phyloP scores from a whole-genome alignment of 1,139 yeast species.

The Sugiyamaella sp. region DNA sequence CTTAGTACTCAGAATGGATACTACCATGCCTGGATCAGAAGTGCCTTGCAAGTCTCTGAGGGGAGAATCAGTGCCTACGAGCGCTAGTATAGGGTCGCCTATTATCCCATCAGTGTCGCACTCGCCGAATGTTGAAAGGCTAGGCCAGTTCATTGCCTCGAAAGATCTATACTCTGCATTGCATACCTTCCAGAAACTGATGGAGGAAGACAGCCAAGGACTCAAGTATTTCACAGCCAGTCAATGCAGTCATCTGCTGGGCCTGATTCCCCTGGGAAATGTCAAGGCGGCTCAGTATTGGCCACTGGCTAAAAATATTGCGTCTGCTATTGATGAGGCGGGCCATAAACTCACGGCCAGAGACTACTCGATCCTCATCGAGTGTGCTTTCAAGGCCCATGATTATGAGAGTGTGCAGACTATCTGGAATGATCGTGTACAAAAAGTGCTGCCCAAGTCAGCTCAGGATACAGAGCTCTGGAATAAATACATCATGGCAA shows the following conservation, averaged over 20 bases:
- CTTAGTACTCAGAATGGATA: not conserved
- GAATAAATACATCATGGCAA: slow-evolving; percentile 42
- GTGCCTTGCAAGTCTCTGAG: not conserved
- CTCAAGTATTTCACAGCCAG: slow-evolving; percentile 9
- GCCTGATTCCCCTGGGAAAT: slow-evolving; percentile 13
- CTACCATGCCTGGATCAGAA: not conserved
- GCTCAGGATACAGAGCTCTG: slow-evolving; percentile 37
- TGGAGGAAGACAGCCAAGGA: slow-evolving; percentile 10
- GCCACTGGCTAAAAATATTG: slow-evolving; percentile 19
- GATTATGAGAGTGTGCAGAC: slow-evolving; percentile 31
- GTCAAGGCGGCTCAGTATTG: slow-evolving; percentile 15
- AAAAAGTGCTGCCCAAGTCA: slow-evolving; percentile 21
- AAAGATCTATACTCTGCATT: slow-evolving; percentile 15
- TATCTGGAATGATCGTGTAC: slow-evolving; percentile 33
- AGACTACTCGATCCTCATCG: slow-evolving; percentile 38
- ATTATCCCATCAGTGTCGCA: not conserved
- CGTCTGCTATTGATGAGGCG: slow-evolving; percentile 28
- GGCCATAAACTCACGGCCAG: slow-evolving; percentile 31
- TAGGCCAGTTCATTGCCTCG: slow-evolving; percentile 15
- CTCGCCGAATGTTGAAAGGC: slow-evolving; percentile 14
- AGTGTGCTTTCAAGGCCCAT: slow-evolving; percentile 36
- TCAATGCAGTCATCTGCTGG: slow-evolving; percentile 17
- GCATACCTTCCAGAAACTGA: slow-evolving; percentile 12
- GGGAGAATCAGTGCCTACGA: not conserved
- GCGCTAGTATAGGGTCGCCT: slow-evolving; percentile 7